These are phyloP conservation scores for Azolla pinnata DNA, from an alignment of 75 land plant species.

Conservation along the genomic window DNA sequence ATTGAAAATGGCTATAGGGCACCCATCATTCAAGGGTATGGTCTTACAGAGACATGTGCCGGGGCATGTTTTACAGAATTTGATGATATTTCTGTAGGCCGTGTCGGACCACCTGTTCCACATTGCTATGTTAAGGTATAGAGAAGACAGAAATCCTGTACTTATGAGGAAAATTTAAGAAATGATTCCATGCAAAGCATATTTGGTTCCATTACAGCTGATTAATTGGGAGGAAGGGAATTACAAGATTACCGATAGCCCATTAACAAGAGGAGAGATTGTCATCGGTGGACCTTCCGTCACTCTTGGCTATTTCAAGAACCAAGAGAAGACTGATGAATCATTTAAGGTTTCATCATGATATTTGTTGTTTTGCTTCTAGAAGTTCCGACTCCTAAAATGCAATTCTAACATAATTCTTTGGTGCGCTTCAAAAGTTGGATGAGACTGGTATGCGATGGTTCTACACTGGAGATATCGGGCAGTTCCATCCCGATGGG, in stretches of 20 bases:
- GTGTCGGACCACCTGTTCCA: constrained; percentile 93
- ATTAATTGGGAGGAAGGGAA: constrained; percentile 80
- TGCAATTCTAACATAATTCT: neutral
- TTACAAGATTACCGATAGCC: constrained; percentile 50
- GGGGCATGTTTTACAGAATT: constrained; percentile 73
- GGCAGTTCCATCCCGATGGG: constrained; percentile 89
- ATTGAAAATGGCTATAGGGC: too few species aligned
- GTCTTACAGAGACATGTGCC: constrained; percentile 94
- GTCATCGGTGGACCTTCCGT: constrained; percentile 79
- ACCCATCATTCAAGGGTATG: constrained; percentile 84
- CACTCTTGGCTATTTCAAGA: constrained; percentile 76
- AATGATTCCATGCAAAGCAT: too few species aligned
- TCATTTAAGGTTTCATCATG: constrained; percentile 50
- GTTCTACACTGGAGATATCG: constrained; percentile 97
- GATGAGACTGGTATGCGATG: constrained; percentile 83
- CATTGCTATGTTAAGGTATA: constrained; percentile 69
- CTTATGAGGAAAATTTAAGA: too few species aligned
- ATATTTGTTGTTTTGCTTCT: neutral
- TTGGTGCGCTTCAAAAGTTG: constrained; percentile 24
- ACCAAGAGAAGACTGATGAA: constrained; percentile 69
- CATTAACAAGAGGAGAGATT: constrained; percentile 89
- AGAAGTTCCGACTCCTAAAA: neutral
- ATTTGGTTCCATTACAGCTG: constrained; percentile 30
- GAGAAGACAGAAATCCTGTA: too few species aligned
- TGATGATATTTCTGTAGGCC: constrained; percentile 74